Evolutionary conservation across 805 yeast species (phyloP).

Genomic region (Scheffersomyces stipitis): DNA sequence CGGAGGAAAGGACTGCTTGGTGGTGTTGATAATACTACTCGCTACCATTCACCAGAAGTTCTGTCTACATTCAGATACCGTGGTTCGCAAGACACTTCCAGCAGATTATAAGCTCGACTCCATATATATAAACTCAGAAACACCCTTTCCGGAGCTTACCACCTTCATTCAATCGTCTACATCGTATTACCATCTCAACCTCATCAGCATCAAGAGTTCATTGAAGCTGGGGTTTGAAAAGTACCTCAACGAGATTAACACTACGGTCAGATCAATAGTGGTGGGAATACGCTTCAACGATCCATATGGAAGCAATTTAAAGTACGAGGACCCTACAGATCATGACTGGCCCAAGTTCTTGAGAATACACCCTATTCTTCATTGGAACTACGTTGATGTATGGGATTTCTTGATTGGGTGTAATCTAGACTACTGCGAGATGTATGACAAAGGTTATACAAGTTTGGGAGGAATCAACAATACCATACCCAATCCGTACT

Average conservation of each 20-base stretch:
- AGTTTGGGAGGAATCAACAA: constrained; percentile 78
- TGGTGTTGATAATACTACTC: constrained; percentile 73
- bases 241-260: constrained; percentile 51
- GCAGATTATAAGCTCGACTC: constrained; percentile 45
- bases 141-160: constrained; percentile 69
- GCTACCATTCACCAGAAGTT: constrained; percentile 46
- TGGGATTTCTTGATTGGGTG: constrained; percentile 77
- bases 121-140: constrained; percentile 74
- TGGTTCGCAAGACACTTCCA: constrained; percentile 14
- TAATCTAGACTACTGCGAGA: constrained; percentile 63
- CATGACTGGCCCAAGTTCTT: constrained; percentile 88
- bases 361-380: constrained; percentile 83
- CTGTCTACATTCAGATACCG: not conserved
- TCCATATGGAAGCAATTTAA: constrained; percentile 68
- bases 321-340: constrained; percentile 72
- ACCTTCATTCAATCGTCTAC: constrained; percentile 61
- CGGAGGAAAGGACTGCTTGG: constrained; percentile 97
- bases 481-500: constrained; percentile 71
- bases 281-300: constrained; percentile 89
- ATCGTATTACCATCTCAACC: constrained; percentile 52
- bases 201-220: constrained; percentile 42
- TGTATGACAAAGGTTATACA: constrained; percentile 86
- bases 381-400: constrained; percentile 80
- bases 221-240: constrained; percentile 70
- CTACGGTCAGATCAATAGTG: constrained; percentile 65